Percentiles rank a stretch among this genome's conserved stretches.
phyloP scores from a whole-genome alignment of 306 rosid species.

The Myrica gale region DNA sequence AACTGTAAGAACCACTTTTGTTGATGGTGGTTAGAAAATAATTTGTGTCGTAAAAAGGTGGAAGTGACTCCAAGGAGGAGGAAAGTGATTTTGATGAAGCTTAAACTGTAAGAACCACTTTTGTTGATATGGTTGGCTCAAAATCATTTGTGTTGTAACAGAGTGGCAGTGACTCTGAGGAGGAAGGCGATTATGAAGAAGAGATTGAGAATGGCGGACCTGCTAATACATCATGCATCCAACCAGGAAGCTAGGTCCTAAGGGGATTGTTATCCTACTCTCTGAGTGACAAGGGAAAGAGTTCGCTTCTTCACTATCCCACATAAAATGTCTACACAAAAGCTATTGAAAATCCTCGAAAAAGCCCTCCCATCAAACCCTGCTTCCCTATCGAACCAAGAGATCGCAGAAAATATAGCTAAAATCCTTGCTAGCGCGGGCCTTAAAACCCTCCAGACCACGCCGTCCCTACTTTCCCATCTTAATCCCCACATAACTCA shows the following conservation, averaged over 20 bases:
- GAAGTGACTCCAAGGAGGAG: constrained; percentile 77
- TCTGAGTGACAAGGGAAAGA: neutral
- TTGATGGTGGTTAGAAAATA: neutral
- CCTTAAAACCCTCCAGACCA: constrained; percentile 30
- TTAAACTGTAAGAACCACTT: neutral
- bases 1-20: neutral
- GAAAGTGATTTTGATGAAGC: constrained; percentile 51
- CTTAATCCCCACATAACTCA: constrained; percentile 47
- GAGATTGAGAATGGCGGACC: constrained; percentile 35
- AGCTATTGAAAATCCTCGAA: constrained; percentile 24
- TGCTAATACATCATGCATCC: constrained; percentile 26
- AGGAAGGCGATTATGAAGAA: constrained; percentile 59
- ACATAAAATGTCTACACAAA: constrained; percentile 42
- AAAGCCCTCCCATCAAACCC: constrained; percentile 23
- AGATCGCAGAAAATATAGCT: constrained; percentile 39
- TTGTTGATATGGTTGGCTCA: neutral
- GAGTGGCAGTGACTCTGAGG: constrained; percentile 79
- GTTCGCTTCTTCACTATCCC: constrained; percentile 6
- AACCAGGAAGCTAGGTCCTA: too few relatives aligned
- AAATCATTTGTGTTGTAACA: constrained; percentile 9
- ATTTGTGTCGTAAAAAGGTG: constrained; percentile 39
- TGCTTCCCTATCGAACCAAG: constrained; percentile 26
- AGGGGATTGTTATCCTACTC: too few relatives aligned
- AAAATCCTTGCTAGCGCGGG: constrained; percentile 33
- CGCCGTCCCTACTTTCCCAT: constrained; percentile 40